These are phyloP conservation scores for Nevesoporus exiguus DNA, from an alignment of 768 basidiomycete species.

Conservation along the genomic window DNA sequence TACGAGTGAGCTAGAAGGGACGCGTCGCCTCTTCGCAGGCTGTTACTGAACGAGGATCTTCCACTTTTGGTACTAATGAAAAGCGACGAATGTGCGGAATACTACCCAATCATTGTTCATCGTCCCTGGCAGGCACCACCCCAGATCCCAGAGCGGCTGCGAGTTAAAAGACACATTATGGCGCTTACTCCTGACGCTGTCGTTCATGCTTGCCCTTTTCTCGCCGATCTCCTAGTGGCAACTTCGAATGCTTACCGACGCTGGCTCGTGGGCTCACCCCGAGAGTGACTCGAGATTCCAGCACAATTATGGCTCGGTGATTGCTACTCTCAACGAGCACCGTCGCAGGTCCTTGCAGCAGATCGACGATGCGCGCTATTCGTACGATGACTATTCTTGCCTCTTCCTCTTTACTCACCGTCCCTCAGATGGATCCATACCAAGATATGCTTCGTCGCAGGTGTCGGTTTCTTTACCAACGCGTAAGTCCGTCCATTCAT, in stretches of 20 bases:
- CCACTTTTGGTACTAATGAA: slow-evolving; percentile 7
- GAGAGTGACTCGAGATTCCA: not conserved
- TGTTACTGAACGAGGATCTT: not conserved
- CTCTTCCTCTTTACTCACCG: not conserved
- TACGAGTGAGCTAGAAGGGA: not conserved
- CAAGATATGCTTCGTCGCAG: slow-evolving; percentile 64
- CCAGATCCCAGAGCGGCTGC: slow-evolving; percentile 2
- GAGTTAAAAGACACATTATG: slow-evolving; percentile 14
- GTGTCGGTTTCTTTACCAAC: slow-evolving; percentile 89
- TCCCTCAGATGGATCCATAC: slow-evolving; percentile 71
- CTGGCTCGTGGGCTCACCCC: not conserved
- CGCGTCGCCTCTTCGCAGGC: not conserved
- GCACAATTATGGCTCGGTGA: not conserved
- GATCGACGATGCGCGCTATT: slow-evolving; percentile 82
- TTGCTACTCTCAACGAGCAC: slow-evolving; percentile 53
- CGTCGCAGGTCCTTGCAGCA: slow-evolving; percentile 76
- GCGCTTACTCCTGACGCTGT: not conserved
- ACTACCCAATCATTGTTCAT: slow-evolving; percentile 14
- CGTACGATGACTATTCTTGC: slow-evolving; percentile 43
- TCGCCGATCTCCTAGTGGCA: not conserved
- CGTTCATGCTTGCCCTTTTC: not conserved
- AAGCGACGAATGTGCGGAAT: slow-evolving; percentile 21
- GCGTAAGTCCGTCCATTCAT: slow-evolving; percentile 41
- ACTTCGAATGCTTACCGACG: slow-evolving; percentile 12
- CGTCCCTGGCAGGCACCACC: not conserved